Evolutionary conservation across 169 alveolate genomes (phyloP).

Genomic region (Plasmodium berghei): DNA sequence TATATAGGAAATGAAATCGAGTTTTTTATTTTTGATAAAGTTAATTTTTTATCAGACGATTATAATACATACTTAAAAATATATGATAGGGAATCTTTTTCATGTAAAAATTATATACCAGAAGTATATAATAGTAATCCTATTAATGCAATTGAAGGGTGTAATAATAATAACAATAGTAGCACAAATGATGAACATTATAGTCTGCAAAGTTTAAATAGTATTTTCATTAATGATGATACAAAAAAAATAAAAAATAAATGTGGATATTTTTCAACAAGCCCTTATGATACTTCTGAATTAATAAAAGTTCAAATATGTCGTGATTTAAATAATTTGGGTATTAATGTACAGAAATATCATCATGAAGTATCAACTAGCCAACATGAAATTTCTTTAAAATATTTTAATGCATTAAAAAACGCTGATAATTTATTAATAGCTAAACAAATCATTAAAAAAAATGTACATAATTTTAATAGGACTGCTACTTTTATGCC

Average conservation of each 20-base stretch:
- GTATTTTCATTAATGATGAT: slow-evolving; percentile 22
- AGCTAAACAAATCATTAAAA: slow-evolving; percentile 82
- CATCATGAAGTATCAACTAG: slow-evolving; percentile 90
- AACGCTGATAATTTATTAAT: slow-evolving; percentile 82
- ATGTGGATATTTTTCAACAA: slow-evolving; percentile 82
- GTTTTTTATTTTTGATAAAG: slow-evolving; percentile 85
- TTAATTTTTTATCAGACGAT: slow-evolving; percentile 74
- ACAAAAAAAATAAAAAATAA: slow-evolving; percentile 74
- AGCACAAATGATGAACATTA: not conserved
- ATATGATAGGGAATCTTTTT: slow-evolving; percentile 71
- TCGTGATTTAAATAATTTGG: slow-evolving; percentile 69
- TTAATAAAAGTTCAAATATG: slow-evolving; percentile 81
- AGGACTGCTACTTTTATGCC: slow-evolving; percentile 89
- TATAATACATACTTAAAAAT: slow-evolving; percentile 75
- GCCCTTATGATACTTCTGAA: slow-evolving; percentile 82
- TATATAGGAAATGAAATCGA: slow-evolving; percentile 88
- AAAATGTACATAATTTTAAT: slow-evolving; percentile 78
- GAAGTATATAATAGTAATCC: slow-evolving; percentile 78
- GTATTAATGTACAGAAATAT: slow-evolving; percentile 85
- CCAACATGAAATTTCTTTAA: slow-evolving; percentile 86
- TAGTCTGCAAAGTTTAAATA: no score
- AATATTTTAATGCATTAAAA: slow-evolving; percentile 73
- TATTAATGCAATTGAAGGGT: not conserved
- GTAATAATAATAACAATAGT: not conserved
- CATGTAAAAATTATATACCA: slow-evolving; percentile 60